Evolutionary conservation across 2,329 filamentous ascomycete species (phyloP).

Genomic region (Fusarium sp.): DNA sequence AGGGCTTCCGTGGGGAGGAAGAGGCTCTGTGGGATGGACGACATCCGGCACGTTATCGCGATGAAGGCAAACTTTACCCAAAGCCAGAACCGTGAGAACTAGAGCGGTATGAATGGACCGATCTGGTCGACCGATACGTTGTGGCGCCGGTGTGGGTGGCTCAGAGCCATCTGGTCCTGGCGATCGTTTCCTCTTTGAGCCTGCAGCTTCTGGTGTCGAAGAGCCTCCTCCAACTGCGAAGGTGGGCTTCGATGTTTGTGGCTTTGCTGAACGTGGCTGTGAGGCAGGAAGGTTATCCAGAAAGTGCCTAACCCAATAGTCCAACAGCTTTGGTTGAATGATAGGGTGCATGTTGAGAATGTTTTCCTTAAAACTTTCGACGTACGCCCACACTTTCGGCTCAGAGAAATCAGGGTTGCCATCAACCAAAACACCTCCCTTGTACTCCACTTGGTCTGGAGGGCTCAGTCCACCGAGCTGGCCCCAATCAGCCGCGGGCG

Average conservation of each 20-base stretch:
- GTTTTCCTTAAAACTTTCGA: constrained; percentile 66
- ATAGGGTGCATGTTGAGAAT: constrained; percentile 74
- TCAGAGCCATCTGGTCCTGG: constrained; percentile 52
- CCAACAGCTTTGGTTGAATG: constrained; percentile 62
- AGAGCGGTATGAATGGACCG: constrained; percentile 82
- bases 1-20: constrained; percentile 49
- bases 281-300: constrained; percentile 56
- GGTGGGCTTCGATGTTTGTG: constrained; percentile 43
- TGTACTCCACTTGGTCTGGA: constrained; percentile 52
- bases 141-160: constrained; percentile 42
- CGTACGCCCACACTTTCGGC: constrained; percentile 60
- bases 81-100: constrained; percentile 81
- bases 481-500: constrained; percentile 67
- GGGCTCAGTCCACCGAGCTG: constrained; percentile 63
- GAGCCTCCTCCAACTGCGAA: constrained; percentile 46
- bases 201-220: constrained; percentile 43
- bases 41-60: constrained; percentile 66
- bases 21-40: constrained; percentile 51
- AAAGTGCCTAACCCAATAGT: constrained; percentile 63
- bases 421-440: constrained; percentile 51
- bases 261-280: constrained; percentile 41
- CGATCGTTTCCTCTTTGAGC: constrained; percentile 67
- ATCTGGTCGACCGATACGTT: constrained; percentile 61
- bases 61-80: constrained; percentile 81
- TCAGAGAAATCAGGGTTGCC: constrained; percentile 65